These are phyloP conservation scores for Aspergillus fumigatus DNA, from an alignment of 2,329 filamentous ascomycete genomes.

Conservation along the genomic window DNA sequence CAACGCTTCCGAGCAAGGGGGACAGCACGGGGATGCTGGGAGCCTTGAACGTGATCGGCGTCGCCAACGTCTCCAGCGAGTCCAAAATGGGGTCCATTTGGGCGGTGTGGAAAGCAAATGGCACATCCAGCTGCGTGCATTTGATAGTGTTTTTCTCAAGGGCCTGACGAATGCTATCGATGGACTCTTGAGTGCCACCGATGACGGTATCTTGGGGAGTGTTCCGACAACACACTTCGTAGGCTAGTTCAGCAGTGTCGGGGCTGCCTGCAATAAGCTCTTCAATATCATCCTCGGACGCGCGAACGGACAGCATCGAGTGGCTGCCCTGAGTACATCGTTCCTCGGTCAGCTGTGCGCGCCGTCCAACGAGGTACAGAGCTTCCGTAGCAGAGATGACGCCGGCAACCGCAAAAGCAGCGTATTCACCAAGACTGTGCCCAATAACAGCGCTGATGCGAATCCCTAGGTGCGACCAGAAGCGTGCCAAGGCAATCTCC, in stretches of 20 bases:
- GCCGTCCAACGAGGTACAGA: constrained; percentile 64
- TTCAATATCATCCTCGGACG: constrained; percentile 38
- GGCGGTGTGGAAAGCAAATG: constrained; percentile 50
- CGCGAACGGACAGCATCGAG: constrained; percentile 58
- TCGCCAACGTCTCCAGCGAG: constrained; percentile 8
- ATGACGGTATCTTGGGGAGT: constrained; percentile 70
- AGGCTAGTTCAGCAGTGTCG: constrained; percentile 31
- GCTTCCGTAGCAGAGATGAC: constrained; percentile 33
- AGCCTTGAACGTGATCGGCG: constrained; percentile 50
- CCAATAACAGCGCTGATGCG: constrained; percentile 51
- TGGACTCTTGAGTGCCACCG: constrained; percentile 56
- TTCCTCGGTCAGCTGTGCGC: constrained; percentile 62
- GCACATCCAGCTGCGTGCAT: constrained; percentile 59
- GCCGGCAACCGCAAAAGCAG: constrained; percentile 33
- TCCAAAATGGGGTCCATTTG: constrained; percentile 17
- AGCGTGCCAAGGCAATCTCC: constrained; percentile 37
- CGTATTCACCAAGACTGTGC: constrained; percentile 40
- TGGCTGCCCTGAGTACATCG: constrained; percentile 65
- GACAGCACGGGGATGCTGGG: constrained; percentile 63
- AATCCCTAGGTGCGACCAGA: constrained; percentile 29
- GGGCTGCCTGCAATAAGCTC: constrained; percentile 56
- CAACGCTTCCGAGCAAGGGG: constrained; percentile 56
- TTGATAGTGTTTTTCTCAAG: constrained; percentile 54
- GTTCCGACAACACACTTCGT: constrained; percentile 68
- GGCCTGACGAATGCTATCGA: constrained; percentile 49